These are phyloP conservation scores for Pseudonitzschia multistriata DNA, from an alignment of 108 stramenopile species.

Conservation along the genomic window DNA sequence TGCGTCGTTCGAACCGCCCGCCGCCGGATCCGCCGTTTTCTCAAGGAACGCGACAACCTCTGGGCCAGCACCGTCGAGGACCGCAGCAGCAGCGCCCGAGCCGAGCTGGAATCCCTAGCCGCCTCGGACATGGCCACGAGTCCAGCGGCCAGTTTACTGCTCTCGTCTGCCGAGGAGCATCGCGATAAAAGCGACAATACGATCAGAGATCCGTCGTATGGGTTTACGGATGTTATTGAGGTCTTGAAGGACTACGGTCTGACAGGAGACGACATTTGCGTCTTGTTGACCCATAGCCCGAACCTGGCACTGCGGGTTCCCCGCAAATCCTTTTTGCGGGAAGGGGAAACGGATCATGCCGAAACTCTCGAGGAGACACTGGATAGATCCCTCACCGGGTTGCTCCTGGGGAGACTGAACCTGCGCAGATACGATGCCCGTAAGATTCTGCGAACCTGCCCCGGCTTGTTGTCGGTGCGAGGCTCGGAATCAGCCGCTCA, in stretches of 20 bases:
- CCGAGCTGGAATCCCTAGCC: not conserved
- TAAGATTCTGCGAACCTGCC: constrained; percentile 61
- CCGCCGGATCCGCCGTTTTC: constrained; percentile 57
- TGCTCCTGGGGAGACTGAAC: constrained; percentile 46
- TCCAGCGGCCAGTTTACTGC: not conserved
- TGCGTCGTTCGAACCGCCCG: constrained; percentile 52
- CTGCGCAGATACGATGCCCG: constrained; percentile 74
- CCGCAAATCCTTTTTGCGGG: constrained; percentile 12
- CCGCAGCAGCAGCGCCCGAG: not conserved
- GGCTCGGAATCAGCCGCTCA: constrained; percentile 63
- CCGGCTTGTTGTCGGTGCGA: constrained; percentile 59
- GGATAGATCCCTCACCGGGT: constrained; percentile 40
- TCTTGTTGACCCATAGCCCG: constrained; percentile 68
- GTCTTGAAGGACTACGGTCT: constrained; percentile 61
- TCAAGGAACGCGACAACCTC: constrained; percentile 57
- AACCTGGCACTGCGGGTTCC: constrained; percentile 69
- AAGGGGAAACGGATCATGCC: constrained; percentile 18
- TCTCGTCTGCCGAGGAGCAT: constrained; percentile 12
- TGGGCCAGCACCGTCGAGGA: constrained; percentile 30
- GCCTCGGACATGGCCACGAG: not conserved
- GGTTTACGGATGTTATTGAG: constrained; percentile 47
- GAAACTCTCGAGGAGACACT: constrained; percentile 59
- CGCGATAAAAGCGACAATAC: not conserved
- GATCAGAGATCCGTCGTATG: constrained; percentile 22
- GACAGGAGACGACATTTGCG: constrained; percentile 60